Percentiles rank a stretch among this genome's conserved stretches.
Evolutionary conservation across 345 rosid species (phyloP).

Genomic region (Eutrema yunnanense): DNA sequence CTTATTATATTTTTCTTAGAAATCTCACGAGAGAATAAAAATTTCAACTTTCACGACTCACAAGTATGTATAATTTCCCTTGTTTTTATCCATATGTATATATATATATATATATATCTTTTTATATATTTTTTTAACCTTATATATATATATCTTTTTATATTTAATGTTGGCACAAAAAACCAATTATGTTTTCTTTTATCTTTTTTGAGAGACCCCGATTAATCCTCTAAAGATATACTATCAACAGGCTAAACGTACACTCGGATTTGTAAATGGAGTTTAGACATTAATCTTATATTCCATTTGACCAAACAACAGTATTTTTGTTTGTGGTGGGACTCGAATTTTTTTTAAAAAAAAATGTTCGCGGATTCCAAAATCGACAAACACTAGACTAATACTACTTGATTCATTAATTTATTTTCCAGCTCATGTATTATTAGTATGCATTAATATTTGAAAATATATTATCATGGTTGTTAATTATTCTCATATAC

Average conservation of each 20-base stretch:
- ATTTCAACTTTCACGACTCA: background rate
- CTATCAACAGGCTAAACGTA: no score
- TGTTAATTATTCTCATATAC: background rate
- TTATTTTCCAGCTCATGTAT: constrained; percentile 9
- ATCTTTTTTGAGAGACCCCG: background rate
- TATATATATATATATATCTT: background rate
- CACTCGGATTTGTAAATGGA: no score
- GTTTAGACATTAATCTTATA: no score
- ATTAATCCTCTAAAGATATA: no score
- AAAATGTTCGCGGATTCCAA: no score
- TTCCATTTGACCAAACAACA: no score
- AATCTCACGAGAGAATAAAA: background rate
- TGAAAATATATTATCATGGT: background rate
- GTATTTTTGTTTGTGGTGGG: no score
- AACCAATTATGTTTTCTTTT: background rate
- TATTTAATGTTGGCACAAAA: background rate
- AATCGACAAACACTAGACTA: no score
- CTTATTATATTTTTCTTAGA: background rate
- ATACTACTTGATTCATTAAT: background rate
- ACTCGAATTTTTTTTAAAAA: no score
- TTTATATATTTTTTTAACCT: no score
- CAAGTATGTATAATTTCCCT: background rate
- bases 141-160: background rate
- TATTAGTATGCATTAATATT: background rate
- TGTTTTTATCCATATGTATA: background rate